Base-by-base conservation (phyloP, 2,329 filamentous ascomycete species). In the Purpureocillium lavendulum region DNA sequence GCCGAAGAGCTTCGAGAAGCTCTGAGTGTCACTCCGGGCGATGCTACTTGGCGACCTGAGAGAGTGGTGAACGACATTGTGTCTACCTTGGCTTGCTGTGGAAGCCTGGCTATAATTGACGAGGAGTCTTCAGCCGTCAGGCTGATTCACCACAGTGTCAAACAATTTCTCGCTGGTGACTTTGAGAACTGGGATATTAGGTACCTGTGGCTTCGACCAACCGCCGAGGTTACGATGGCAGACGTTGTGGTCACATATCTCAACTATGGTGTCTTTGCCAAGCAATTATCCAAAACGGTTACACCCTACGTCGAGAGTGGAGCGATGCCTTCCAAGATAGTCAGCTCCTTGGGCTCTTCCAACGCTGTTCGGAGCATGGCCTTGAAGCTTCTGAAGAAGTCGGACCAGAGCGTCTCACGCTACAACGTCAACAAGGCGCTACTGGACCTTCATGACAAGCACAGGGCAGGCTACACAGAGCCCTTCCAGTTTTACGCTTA, bases 1-100 rank as follows among this genome's bases (percentile, higher is more conserved):
- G 44, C 36, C 0, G 49, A 58, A 0, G 57, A 68, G 36, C 46
- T 69, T 35, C 50, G 54, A 14, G 64, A 67, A 50, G 61, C 61
- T 5, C 36, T 65, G 0, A 64, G 62, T 12, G 58, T 69, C 0
- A 40, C 42, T 2, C 53, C 56, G 6, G 60, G 62, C 2, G 44
- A 61, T 11, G 36, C 45, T 0, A 24, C 26, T 1, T 26, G 21
- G 21, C 6, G 6, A 5, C 21, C 21, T 61, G 55, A 57, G 40
- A 14, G 14, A 3, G 35, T 45, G 1, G n/a, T 48, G 2, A 58
- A 56, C 15, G 41, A 58, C 13, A 45, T 61, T 1, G 40, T 49
- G 21, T 37, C 44, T 0, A 39, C 45, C 2, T 37, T 64, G 2
- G 41, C 42, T 12, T 58, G 47, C 29, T 64, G 61, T 15, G 59